Percentiles rank a stretch among this genome's conserved stretches.
Conservation (phyloP, 2,329 filamentous ascomycete genomes). For the Colletotrichum shisoi region DNA sequence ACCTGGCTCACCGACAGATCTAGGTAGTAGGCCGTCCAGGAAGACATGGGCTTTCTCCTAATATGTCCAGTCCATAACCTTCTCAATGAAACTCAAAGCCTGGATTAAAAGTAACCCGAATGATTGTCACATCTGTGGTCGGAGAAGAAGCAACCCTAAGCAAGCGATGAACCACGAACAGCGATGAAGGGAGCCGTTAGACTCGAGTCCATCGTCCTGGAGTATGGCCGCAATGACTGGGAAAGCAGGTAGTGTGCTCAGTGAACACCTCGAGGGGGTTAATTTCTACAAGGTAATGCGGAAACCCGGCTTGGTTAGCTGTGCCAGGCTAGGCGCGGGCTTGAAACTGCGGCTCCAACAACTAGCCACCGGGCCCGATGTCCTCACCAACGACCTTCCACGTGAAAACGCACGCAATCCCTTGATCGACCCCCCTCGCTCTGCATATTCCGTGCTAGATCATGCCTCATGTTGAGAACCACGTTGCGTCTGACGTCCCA, state of each 20-base stretch:
- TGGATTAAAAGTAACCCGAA: neutral
- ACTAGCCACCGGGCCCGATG: neutral
- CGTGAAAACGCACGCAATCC: neutral
- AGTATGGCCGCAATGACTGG: no score
- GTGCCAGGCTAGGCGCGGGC: neutral
- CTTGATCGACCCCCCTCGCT: neutral
- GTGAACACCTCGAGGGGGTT: no score
- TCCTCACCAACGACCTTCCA: neutral
- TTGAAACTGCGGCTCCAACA: neutral
- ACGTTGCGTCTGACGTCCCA: neutral
- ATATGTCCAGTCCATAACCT: no score
- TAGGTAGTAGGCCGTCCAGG: no score
- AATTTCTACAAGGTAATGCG: no score
- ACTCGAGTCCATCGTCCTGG: neutral
- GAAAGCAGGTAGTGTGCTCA: neutral
- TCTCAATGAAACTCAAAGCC: neutral
- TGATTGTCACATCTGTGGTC: neutral
- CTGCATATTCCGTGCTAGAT: neutral
- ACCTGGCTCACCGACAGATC: no score
- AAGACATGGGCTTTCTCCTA: no score
- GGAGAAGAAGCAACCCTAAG: neutral
- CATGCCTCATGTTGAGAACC: neutral
- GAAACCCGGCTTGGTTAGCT: neutral
- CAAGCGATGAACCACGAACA: neutral
- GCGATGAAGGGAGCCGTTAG: neutral